A percentile compares a stretch with the other conserved stretches of the same genome.
These are phyloP conservation scores for Nannochloris sp. DNA, from an alignment of 139 green algal species.

Conservation along the genomic window DNA sequence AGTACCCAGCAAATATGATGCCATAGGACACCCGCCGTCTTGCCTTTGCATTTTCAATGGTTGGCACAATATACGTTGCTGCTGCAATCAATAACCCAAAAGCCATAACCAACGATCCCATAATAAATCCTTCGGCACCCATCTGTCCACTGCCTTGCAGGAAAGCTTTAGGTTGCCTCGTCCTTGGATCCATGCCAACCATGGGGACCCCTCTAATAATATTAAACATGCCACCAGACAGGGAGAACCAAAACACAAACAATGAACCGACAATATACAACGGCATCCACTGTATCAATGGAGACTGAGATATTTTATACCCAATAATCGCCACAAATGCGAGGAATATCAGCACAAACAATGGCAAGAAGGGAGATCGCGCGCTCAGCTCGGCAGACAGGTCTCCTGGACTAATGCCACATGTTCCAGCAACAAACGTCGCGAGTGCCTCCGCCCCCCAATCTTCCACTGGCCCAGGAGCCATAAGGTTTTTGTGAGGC, in stretches of 20 bases:
- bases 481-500: slow-evolving; percentile 28
- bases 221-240: slow-evolving; percentile 78
- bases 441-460: slow-evolving; percentile 39
- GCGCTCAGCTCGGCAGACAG: slow-evolving; percentile 13
- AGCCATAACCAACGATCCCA: slow-evolving; percentile 56
- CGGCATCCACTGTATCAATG: slow-evolving; percentile 30
- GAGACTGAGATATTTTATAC: slow-evolving; percentile 41
- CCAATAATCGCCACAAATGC: slow-evolving; percentile 10
- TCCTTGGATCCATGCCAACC: slow-evolving; percentile 23
- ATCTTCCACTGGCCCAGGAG: background rate
- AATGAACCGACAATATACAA: slow-evolving; percentile 41
- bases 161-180: slow-evolving; percentile 19
- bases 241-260: slow-evolving; percentile 55
- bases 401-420: slow-evolving; percentile 26
- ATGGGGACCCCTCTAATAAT: slow-evolving; percentile 81
- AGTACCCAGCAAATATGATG: background rate
- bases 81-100: slow-evolving; percentile 43
- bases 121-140: slow-evolving; percentile 68
- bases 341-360: slow-evolving; percentile 29
- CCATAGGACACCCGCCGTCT: background rate
- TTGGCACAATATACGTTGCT: slow-evolving; percentile 31
- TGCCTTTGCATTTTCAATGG: slow-evolving; percentile 5
- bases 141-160: slow-evolving; percentile 41
- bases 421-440: slow-evolving; percentile 23
- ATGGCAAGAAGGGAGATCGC: slow-evolving; percentile 9